phyloP scores from a whole-genome alignment of 2,329 filamentous ascomycete species.

The Geosmithia morbida region DNA sequence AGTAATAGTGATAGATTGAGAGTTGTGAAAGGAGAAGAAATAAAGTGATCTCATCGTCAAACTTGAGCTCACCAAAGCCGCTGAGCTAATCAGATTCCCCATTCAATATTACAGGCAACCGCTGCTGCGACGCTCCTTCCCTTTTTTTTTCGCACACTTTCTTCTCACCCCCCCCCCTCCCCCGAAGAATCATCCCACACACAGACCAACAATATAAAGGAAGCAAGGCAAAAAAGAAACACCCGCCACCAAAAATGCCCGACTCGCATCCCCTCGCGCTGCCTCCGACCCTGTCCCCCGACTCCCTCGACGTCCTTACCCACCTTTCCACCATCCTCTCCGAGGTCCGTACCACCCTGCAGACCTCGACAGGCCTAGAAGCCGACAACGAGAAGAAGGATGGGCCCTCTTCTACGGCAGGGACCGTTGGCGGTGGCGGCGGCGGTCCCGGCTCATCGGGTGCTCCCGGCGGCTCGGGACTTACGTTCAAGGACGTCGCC shows the following conservation, averaged over 20 bases:
- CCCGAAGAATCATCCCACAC: too few relatives aligned
- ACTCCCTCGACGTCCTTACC: conserved; percentile 74
- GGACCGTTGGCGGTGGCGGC: background rate
- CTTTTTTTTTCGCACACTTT: too few relatives aligned
- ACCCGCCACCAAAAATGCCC: background rate
- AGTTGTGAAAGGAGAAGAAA: too few relatives aligned
- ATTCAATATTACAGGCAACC: too few relatives aligned
- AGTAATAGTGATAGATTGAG: too few relatives aligned
- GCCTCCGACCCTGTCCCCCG: conserved; percentile 57
- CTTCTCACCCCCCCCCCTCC: too few relatives aligned
- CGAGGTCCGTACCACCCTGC: conserved; percentile 46
- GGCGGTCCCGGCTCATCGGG: conserved; percentile 2
- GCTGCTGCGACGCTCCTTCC: too few relatives aligned
- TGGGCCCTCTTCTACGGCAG: conserved; percentile 6
- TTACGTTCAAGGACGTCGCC: conserved; percentile 59
- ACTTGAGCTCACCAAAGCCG: too few relatives aligned
- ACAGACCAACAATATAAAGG: too few relatives aligned
- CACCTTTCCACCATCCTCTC: conserved; percentile 66
- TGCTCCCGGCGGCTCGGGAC: conserved; percentile 2
- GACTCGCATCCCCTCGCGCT: conserved; percentile 28
- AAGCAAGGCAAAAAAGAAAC: background rate
- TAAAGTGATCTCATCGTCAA: too few relatives aligned
- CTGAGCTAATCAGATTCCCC: too few relatives aligned
- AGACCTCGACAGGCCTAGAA: conserved; percentile 23
- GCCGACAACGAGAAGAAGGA: conserved; percentile 13